Evolutionary conservation across 78 protist genomes (phyloP), one percentile per base, ranked within the genome.

Genomic region (Planoprotostelium fungivorum): DNA sequence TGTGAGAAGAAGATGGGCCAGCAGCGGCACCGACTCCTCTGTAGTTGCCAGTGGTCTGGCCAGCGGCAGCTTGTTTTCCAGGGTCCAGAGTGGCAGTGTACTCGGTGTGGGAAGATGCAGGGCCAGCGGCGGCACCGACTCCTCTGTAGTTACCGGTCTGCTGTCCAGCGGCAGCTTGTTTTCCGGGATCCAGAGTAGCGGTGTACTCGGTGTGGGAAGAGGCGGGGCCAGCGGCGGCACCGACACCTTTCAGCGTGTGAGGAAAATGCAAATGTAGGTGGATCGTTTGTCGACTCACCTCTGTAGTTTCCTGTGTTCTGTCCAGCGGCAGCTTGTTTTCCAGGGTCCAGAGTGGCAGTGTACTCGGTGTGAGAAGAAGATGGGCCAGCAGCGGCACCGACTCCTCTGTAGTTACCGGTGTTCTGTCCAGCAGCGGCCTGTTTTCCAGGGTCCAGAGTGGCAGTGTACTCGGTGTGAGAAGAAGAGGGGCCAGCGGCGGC

Each of bases 321-420:
- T 38, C 95, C 95, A 28, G 95, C 87, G 90, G 93, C 91, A 1
- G 93, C 94, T 63, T 85, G 87, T 87, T 90, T 90, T 36, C 91
- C 95, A 84, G 95, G 93, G 91, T 93, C 95, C 35, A 73, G 86
- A 16, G 93, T 90, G 37, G 95, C 73, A 35, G 86, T 90, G 88
- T 93, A 93, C 34, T 37, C 38, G 0, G 93, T 35, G 25, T 87
- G 91, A 34, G 91, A 88, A 1, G 93, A 90, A 83, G 89, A 89
- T 86, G 95, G 95, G 35, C 95, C 95, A 38, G 95, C 87, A 35
- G 89, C 89, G 88, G 37, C 34, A 63, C 91, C 96, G 0, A 38
- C 16, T 37, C 95, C 87, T 37, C 96, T 85, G 93, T 35, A 94
- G 63, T 38, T 51, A 5, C 89, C 93, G 23, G 34, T 38, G 63